Base-by-base conservation (phyloP, 495 filamentous ascomycete species). In the Chaetomidium leptoderma region DNA sequence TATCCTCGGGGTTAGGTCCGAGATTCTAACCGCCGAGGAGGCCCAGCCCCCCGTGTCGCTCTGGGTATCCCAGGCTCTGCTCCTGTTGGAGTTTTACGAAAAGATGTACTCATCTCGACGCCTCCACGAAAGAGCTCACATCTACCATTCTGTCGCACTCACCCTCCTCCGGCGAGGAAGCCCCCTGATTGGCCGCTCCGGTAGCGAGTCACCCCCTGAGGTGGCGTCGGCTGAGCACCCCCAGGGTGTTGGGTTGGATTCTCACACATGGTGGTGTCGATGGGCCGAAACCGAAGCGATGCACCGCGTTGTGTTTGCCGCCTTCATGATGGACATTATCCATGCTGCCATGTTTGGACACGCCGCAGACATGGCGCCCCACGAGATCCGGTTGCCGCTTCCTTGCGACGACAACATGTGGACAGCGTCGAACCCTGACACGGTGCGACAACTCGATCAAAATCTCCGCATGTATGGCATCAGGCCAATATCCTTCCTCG, bases 341-440 rank as follows among this genome's bases (percentile, higher is more conserved):
- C 93, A 98, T 68, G 91, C 92, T 10, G 96, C 90, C 17, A 96
- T 98, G 88, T 98, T 97, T 64, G 93, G 93, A 0, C 93, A 98
- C 69, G 87, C 89, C 1, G 92, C 91, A 3, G 91, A 92, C 47
- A 95, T 97, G 91, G 91, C 92, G 4, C 91, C 93, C 3, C 91
- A 96, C 70, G 93, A 98, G 72, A 88, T 98, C 68, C 85, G 90
- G 16, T 76, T 97, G n/a, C 89, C 92, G 0, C 76, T 98, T 2
- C 93, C 93, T 17, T 97, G 92, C 65, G 93, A 97, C 65, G 92
- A 97, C 67, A 85, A 89, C 9, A 74, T 97, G 17, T 98, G 93
- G 93, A 88, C 89, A 7, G 93, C 92, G 14, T 90, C 88, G 6
- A 95, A 85, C 65, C 88, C 88, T 35, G 84, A 87, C 14, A 91